phyloP scores from a whole-genome alignment of 768 basidiomycete genomes.

The Leccinum boreale region DNA sequence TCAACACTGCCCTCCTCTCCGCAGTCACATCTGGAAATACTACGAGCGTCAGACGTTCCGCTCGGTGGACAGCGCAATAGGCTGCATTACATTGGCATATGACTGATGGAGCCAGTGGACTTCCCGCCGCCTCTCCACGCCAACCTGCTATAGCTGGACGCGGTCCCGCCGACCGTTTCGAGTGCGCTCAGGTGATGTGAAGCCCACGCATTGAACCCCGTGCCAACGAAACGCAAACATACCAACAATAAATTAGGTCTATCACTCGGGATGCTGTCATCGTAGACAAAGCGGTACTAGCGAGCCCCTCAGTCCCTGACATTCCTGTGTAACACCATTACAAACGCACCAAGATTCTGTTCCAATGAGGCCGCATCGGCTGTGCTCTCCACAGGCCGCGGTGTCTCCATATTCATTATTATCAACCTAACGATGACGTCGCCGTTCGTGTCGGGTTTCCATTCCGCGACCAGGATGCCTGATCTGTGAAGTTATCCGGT shows the following conservation, averaged over 20 bases:
- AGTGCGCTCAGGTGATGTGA: constrained; percentile 18
- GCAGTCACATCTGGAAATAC: constrained; percentile 1
- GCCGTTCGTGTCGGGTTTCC: constrained; percentile 20
- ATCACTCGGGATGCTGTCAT: constrained; percentile 30
- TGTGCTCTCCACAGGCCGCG: constrained; percentile 19
- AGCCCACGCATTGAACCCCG: constrained; percentile 25
- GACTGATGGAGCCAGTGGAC: constrained; percentile 1
- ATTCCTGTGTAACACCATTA: constrained; percentile 13
- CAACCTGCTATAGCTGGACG: constrained; percentile 10
- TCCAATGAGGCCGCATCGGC: constrained; percentile 22
- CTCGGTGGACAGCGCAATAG: constrained; percentile 2
- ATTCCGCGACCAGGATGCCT: constrained; percentile 21
- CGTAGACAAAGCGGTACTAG: constrained; percentile 17
- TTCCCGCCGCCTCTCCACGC: constrained; percentile 9
- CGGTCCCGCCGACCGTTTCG: constrained; percentile 11
- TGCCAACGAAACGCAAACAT: constrained; percentile 19
- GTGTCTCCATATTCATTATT: constrained; percentile 6
- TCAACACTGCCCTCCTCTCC: constrained; percentile 15
- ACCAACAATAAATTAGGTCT: constrained; percentile 7
- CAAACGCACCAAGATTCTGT: constrained; percentile 3
- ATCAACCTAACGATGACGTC: constrained; percentile 21
- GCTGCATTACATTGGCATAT: not conserved
- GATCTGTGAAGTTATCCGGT: constrained; percentile 24
- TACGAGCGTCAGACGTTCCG: constrained; percentile 4
- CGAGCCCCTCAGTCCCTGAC: constrained; percentile 21